Evolutionary conservation across 805 yeast species (phyloP), one percentile per base, ranked within the genome.

Genomic region (Clavispora fructus): DNA sequence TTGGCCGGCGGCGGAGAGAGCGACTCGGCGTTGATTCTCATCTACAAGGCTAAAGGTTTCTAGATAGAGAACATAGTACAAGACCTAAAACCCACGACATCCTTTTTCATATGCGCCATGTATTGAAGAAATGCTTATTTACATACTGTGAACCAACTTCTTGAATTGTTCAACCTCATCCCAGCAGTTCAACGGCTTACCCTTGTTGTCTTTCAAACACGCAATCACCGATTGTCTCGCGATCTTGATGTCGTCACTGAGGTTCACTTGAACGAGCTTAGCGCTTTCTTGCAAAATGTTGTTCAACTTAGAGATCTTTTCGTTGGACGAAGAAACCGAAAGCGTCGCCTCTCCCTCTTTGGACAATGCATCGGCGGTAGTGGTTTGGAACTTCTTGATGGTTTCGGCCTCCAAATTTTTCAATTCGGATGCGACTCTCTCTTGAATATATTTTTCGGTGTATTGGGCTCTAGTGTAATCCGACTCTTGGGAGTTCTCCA

Each of bases 1-100:
- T 75, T 94, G 54, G 87, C 97, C 6, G 99, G 99, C 39, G 99
- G 99, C 47, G 97, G 98, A 47, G 99, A 95, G 70, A 82, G 96
- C 56, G 99, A 94, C 66, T 83, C 94, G 59, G 99, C 99, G 2
- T 78, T 94, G 64, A 83, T 94, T 46, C 75, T 92, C 55, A 69
- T 94, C 45, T 94, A 94, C 72, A 85, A 84, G 62, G 95, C 89
- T 7, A 79, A 85, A 53, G 95, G 92, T 16, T 69, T 85, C 54
- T 58, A 53, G 46, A 14, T 23, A 13, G 25, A 13, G 25, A 5
- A 26, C 33, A 33, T 11, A 37, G 9, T 19, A 19, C n/a, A 19
- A 13, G 26, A 35, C 8, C n/a, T 13, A 19, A 7, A 16, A 16
- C 25, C 25, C 27, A 23, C 27, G 13, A n/a, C 17, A 26, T 26